A percentile compares a stretch with the other conserved stretches of the same genome.
phyloP scores from a whole-genome alignment of 768 basidiomycete genomes.

The Strobilomyces confusus region DNA sequence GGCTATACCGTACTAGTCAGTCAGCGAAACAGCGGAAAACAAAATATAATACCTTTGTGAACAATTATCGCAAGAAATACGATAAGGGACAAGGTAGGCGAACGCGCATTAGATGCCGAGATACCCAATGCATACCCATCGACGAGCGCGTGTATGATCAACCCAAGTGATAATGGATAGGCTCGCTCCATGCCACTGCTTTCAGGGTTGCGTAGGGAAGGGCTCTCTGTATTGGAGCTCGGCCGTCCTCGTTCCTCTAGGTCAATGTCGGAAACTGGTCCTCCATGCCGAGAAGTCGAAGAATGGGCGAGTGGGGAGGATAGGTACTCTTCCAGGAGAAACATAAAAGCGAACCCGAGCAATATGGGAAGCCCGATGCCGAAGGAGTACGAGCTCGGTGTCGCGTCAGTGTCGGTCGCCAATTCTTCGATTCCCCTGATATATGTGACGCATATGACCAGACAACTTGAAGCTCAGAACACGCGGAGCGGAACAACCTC shows the following conservation, averaged over 20 bases:
- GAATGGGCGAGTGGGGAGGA: conserved; percentile 31
- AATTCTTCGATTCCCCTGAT: conserved; percentile 70
- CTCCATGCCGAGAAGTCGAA: conserved; percentile 14
- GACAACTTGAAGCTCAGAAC: not conserved
- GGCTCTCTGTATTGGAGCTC: conserved; percentile 12
- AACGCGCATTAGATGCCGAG: conserved; percentile 45
- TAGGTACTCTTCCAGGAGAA: conserved; percentile 62
- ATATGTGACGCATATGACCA: not conserved
- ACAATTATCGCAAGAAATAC: conserved; percentile 89
- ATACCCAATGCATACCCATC: conserved; percentile 94
- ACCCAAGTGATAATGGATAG: conserved; percentile 76
- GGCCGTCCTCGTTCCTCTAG: conserved; percentile 52
- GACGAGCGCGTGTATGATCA: conserved; percentile 83
- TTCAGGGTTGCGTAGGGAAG: conserved; percentile 1
- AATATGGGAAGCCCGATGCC: conserved; percentile 62
- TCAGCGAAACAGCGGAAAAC: not conserved
- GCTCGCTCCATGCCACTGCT: conserved; percentile 38
- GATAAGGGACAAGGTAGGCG: conserved; percentile 62
- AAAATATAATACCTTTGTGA: conserved; percentile 68
- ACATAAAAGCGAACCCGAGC: conserved; percentile 52
- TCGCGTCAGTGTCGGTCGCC: conserved; percentile 31
- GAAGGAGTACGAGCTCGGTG: conserved; percentile 42
- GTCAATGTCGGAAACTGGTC: conserved; percentile 52
- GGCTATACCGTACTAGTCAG: conserved; percentile 44
- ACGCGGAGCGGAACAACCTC: not conserved